phyloP scores from a whole-genome alignment of 768 basidiomycete genomes.

The Naematelia aurantialba region DNA sequence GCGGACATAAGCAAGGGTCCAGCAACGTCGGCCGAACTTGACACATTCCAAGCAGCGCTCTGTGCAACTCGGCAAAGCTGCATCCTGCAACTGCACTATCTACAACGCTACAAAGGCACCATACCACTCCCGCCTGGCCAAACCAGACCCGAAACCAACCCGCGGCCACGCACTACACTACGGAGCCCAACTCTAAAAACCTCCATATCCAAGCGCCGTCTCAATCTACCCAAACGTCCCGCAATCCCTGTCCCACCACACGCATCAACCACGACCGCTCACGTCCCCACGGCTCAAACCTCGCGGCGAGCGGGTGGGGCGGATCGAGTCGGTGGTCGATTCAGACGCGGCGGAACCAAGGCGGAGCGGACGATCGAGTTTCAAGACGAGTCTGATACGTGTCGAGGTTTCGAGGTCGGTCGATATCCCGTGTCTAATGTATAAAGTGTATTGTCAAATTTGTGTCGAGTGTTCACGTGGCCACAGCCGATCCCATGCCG shows the following conservation, averaged over 20 bases:
- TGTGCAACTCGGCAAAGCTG: no score
- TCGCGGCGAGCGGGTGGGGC: conserved; percentile 42
- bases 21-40: no score
- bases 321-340: conserved; percentile 17
- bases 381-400: conserved; percentile 1
- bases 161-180: not conserved
- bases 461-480: not conserved
- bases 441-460: conserved; percentile 1
- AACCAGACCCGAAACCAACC: not conserved
- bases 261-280: not conserved
- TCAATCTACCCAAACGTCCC: not conserved
- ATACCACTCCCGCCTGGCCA: not conserved
- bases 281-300: conserved; percentile 38
- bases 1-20: no score
- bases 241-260: not conserved
- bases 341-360: not conserved
- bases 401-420: no score
- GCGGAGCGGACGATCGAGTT: not conserved
- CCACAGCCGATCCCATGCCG: not conserved
- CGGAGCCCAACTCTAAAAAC: not conserved
- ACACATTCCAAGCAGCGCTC: no score
- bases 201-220: not conserved
- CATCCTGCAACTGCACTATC: no score
- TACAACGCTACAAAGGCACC: no score
- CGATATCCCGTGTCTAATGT: not conserved